These are phyloP conservation scores for Isoetes engelmannii DNA, from an alignment of 83 land plant species.

Conservation along the genomic window DNA sequence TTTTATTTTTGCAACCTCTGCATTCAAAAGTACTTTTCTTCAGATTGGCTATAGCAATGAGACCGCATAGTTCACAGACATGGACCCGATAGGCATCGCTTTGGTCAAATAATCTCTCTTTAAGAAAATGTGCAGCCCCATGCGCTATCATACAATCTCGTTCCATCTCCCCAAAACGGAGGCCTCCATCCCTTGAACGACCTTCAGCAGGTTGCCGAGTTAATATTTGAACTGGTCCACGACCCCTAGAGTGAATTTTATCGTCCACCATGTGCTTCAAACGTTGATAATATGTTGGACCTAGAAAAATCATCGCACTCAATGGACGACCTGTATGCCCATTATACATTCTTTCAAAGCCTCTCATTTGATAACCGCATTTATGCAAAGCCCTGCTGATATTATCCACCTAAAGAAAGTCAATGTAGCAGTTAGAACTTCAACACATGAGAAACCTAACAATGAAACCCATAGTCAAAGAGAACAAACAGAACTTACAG, in stretches of 20 bases:
- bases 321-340: constrained; percentile 91
- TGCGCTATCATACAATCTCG: constrained; percentile 99
- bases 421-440: background rate
- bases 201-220: constrained; percentile 99
- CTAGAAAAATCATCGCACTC: constrained; percentile 89
- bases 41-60: constrained; percentile 94
- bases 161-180: constrained; percentile 99
- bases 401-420: constrained; percentile 67
- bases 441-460: background rate
- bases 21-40: constrained; percentile 97
- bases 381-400: constrained; percentile 96
- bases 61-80: constrained; percentile 91
- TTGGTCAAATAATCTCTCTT: constrained; percentile 92
- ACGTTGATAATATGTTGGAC: constrained; percentile 96
- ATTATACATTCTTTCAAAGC: constrained; percentile 98
- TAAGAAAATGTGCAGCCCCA: constrained; percentile 95
- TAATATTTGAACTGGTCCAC: constrained; percentile 97
- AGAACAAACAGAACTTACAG: constrained; percentile 44
- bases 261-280: constrained; percentile 99
- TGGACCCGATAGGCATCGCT: constrained; percentile 97
- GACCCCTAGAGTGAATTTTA: constrained; percentile 94
- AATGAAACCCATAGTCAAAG: constrained; percentile 5
- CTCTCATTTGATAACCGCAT: constrained; percentile 99
- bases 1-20: constrained; percentile 98
- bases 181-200: constrained; percentile 97